Evolutionary conservation across 192 early-diverging fungal genomes (phyloP), one percentile per base, ranked within the genome.

Genomic region (Linnemannia schmuckeri): DNA sequence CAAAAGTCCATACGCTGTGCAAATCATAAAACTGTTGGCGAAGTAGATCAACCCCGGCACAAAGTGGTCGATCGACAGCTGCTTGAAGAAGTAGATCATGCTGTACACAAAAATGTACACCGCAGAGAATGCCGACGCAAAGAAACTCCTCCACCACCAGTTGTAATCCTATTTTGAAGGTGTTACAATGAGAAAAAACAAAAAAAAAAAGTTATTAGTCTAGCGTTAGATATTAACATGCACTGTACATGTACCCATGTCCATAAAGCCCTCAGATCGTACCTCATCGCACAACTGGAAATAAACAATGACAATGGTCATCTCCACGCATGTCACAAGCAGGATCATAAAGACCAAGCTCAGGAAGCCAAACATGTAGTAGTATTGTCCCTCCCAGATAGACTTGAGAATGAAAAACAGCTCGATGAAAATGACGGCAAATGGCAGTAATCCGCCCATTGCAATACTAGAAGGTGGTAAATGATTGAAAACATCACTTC

Each of bases 131-230:
- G 90, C 96, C 10, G 93, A 92, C 15, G 95, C 93, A 13, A 94
- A 88, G 89, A 97, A 98, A 7, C 96, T 92, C 47, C 95, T 89
- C 97, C 97, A 98, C 97, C 97, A 97, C 96, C 97, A 97, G 61
- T 90, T 89, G 82, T 96, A 96, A 77, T 97, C 89, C 71, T 93
- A 68, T 90, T 82, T 75, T 81, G 77, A 76, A 89, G 76, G 80
- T 76, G 91, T 0, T 90, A 88, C 82, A 27, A 18, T 1, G 24
- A 49, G 30, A 52, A n/a, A 75, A 2, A 20, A 18, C 6, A 91
- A 89, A 41, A 88, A 85, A 91, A 89, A 41, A 22, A 91, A 70
- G 20, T 83, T 86, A 73, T 94, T 27, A 61, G n/a, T n/a, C n/a
- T 24, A 0, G n/a, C 57, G 9, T 12, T 61, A 7, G 0, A 2